Base-by-base conservation (phyloP, 1,284 basidiomycete genomes). In the Moesziomyces globuligerus region DNA sequence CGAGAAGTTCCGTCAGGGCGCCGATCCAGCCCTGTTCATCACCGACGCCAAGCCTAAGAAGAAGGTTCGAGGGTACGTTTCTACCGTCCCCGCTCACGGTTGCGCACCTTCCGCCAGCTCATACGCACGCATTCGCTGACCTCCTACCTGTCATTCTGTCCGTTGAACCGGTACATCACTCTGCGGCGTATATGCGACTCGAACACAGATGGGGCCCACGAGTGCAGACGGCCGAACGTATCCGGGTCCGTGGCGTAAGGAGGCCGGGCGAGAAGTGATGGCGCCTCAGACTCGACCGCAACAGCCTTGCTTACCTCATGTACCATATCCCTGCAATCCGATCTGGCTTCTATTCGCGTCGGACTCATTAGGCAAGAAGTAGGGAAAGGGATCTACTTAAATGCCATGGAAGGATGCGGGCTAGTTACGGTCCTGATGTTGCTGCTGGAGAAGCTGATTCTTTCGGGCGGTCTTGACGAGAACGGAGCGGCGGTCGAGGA, bases 1-100 rank as follows among this genome's bases (percentile, higher is more conserved):
- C 87, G 88, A 90, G 76, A 91, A 90, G 76, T 92, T 86, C 81
- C 86, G 90, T 34, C 85, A 86, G 58, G 88, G 87, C 1, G 72
- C 85, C 36, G 83, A 87, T 1, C 85, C 90, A 3, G 75, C 83
- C 20, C 84, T 86, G 13, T 90, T 91, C 79, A 89, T 88, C 5
- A 87, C 90, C 68, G 87, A 88, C 47, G 80, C 86, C 10, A 87
- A 83, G 74, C 87, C 88, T 15, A 90, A 87, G 84, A 92, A 91
- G 84, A 90, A 87, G 65, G 86, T 90, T 74, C 85, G 91, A 48
- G 88, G 87, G 48, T 70, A 54, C 48, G 67, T 64, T 7, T 25
- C 10, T n/a, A n/a, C n/a, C 20, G 3, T 17, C 29, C 20, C 17
- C 24, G 24, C 25, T 15, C 34, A 40, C 26, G 17, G 18, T 28